Conservation (phyloP, 2,329 filamentous ascomycete species). For the Samsoniella hepiali region DNA sequence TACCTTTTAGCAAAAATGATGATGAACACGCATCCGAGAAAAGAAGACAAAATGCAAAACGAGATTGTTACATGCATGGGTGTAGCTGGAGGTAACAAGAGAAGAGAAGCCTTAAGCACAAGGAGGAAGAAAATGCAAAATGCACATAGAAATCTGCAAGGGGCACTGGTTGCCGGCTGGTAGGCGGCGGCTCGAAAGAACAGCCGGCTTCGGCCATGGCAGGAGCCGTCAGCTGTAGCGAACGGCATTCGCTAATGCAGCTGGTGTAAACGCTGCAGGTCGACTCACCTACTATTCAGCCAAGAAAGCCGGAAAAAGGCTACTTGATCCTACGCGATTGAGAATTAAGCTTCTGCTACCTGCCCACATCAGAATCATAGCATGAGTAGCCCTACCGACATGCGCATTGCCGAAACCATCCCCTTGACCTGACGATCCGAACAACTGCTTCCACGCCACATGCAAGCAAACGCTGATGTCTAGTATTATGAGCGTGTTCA, state of each 20-base stretch:
- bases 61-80: constrained; percentile 20
- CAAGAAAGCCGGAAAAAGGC: too few species aligned
- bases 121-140: constrained; percentile 12
- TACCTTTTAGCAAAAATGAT: constrained; percentile 23
- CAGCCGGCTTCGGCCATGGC: constrained; percentile 10
- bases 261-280: background rate
- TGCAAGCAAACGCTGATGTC: background rate
- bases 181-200: constrained; percentile 10
- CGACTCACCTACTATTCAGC: background rate
- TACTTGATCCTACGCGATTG: background rate
- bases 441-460: background rate
- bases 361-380: too few species aligned
- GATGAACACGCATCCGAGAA: constrained; percentile 30
- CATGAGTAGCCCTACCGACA: background rate
- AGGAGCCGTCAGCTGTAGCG: constrained; percentile 12
- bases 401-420: background rate
- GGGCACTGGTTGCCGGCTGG: background rate
- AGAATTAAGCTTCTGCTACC: background rate
- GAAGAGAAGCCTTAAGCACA: constrained; percentile 16
- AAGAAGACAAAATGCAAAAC: constrained; percentile 25
- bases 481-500: background rate
- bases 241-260: constrained; percentile 15
- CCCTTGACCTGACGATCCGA: too few species aligned
- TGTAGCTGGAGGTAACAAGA: constrained; percentile 6
- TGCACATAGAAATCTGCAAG: constrained; percentile 4